Conservation (phyloP, 495 filamentous ascomycete genomes). For the Podospora tetraspora region DNA sequence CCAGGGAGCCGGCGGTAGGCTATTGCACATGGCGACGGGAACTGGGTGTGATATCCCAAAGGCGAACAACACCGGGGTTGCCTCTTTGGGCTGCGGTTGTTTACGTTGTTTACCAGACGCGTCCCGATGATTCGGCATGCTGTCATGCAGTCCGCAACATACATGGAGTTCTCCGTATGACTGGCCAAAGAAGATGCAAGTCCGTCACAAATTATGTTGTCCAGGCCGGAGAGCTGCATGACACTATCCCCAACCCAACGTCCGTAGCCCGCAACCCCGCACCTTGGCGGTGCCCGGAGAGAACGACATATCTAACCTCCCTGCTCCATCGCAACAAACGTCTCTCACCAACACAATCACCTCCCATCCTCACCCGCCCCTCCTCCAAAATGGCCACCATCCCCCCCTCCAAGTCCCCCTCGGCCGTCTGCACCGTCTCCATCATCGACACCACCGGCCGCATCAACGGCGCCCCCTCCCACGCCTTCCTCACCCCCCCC, state of each 20-base stretch:
- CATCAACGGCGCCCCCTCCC: not conserved
- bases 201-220: not conserved
- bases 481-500: constrained; percentile 2
- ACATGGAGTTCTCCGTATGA: not conserved
- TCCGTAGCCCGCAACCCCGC: not conserved
- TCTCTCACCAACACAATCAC: not conserved
- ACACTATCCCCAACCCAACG: not conserved
- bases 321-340: not conserved
- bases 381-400: not conserved
- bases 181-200: not conserved
- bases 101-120: too few relatives aligned
- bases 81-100: too few relatives aligned
- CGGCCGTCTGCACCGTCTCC: constrained; percentile 3
- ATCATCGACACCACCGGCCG: constrained; percentile 8
- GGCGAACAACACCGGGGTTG: too few relatives aligned
- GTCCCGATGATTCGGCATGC: too few relatives aligned
- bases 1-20: too few relatives aligned
- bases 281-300: not conserved
- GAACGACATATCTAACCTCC: not conserved
- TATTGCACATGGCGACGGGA: too few relatives aligned
- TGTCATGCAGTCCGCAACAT: too few relatives aligned
- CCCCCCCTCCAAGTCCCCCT: not conserved
- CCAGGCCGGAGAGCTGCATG: not conserved
- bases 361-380: not conserved
- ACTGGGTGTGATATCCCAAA: too few relatives aligned